A percentile compares a stretch with the other conserved stretches of the same genome.
phyloP scores from a whole-genome alignment of 2,329 filamentous ascomycete species.

The Epichloe glyceriae region DNA sequence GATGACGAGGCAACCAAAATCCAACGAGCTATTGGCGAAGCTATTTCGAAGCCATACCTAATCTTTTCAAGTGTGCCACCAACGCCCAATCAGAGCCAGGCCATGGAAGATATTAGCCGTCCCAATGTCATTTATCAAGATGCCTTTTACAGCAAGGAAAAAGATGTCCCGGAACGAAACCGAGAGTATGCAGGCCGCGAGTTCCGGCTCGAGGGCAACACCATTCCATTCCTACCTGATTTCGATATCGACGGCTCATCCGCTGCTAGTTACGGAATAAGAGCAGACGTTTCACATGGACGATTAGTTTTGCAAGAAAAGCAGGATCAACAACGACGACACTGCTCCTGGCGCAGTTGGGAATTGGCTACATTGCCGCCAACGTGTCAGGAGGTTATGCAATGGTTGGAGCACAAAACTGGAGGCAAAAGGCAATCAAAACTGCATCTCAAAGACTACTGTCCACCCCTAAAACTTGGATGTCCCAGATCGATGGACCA shows the following conservation, averaged over 20 bases:
- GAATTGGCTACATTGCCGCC: constrained; percentile 63
- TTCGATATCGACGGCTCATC: constrained; percentile 55
- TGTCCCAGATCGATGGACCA: constrained; percentile 81
- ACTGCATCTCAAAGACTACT: constrained; percentile 10
- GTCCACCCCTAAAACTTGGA: constrained; percentile 22
- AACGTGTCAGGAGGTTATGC: constrained; percentile 50
- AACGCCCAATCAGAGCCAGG: constrained; percentile 9
- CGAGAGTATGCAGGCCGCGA: constrained; percentile 82
- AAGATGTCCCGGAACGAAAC: constrained; percentile 63
- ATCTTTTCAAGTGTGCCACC: constrained; percentile 18
- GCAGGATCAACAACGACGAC: constrained; percentile 32
- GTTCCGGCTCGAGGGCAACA: constrained; percentile 64
- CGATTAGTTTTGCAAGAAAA: constrained; percentile 34
- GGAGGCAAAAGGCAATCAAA: constrained; percentile 9
- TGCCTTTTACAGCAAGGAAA: constrained; percentile 72
- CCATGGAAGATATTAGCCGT: constrained; percentile 19
- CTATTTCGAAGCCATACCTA: constrained; percentile 5
- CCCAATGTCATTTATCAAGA: constrained; percentile 70
- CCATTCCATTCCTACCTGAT: constrained; percentile 63
- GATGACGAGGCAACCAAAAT: constrained; percentile 1
- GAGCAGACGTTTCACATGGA: constrained; percentile 32
- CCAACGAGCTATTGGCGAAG: constrained; percentile 1
- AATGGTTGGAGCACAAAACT: constrained; percentile 46
- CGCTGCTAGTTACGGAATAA: constrained; percentile 41
- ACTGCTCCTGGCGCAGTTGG: constrained; percentile 54